Evolutionary conservation across 2,329 filamentous ascomycete genomes (phyloP), one percentile per base, ranked within the genome.

Genomic region (Biscogniauxia marginata): DNA sequence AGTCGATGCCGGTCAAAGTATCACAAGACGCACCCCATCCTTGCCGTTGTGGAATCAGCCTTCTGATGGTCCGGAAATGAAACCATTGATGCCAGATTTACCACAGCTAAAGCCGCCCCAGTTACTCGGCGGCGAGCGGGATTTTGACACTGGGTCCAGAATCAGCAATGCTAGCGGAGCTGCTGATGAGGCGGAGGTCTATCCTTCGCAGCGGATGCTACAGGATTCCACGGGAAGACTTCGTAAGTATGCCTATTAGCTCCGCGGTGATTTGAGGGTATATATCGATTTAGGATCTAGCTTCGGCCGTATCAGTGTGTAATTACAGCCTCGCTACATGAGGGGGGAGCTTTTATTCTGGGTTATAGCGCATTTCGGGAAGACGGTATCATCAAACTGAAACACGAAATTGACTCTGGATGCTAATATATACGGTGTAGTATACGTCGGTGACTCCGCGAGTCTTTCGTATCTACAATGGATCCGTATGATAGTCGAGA

Each of bases 361-460:
- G n/a, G n/a, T n/a, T n/a, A n/a, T n/a, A n/a, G n/a, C n/a, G n/a
- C n/a, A n/a, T n/a, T n/a, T n/a, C n/a, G 8, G 7, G 25, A 30
- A 3, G 8, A 30, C 25, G n/a, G n/a, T n/a, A n/a, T n/a, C n/a
- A n/a, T n/a, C n/a, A n/a, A n/a, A 30, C 25, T 3, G 25, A 7
- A 11, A 7, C 6, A 11, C 25, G 30, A 16, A 3, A n/a, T 16
- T 3, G 30, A 51, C 1, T 7, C 19, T 4, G 19, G 6, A 4
- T 55, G 23, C 62, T 65, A 53, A 64, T 44, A 50, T 47, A 21
- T 22, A 24, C 34, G n/a, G 11, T 7, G 18, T 48, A 83, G 81
- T 84, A 21, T 87, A 86, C 59, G 76, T 86, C 58, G 84, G 85
- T n/a, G 82, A 86, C 60, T 84, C 85, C 1, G 83, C 84, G 0